These are phyloP conservation scores for Malassezia arunalokei DNA, from an alignment of 1,284 basidiomycete genomes.

Conservation along the genomic window DNA sequence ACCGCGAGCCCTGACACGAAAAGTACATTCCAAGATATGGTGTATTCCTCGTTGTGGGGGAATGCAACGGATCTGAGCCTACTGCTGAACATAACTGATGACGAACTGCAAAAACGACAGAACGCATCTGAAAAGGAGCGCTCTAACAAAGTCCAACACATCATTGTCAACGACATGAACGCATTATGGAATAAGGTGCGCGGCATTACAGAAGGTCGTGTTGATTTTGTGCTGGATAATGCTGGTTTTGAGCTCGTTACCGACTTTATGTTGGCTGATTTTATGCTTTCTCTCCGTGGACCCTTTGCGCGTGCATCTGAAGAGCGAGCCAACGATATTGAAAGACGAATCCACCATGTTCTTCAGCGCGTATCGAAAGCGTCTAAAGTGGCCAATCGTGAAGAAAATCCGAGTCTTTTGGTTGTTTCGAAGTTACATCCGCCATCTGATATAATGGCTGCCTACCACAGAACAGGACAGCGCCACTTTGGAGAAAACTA, in stretches of 20 bases:
- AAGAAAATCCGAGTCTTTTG: conserved; percentile 53
- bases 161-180: conserved; percentile 71
- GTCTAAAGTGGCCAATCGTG: not conserved
- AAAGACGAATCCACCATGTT: not conserved
- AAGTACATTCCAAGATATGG: conserved; percentile 67
- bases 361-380: not conserved
- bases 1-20: conserved; percentile 40
- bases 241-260: conserved; percentile 87
- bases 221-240: conserved; percentile 88
- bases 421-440: conserved; percentile 94
- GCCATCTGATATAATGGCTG: conserved; percentile 65
- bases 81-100: conserved; percentile 63
- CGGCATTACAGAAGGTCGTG: conserved; percentile 53
- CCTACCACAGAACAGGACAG: conserved; percentile 52
- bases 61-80: conserved; percentile 61
- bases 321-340: not conserved
- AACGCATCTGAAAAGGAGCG: conserved; percentile 55
- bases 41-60: conserved; percentile 68
- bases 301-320: not conserved
- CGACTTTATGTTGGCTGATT: conserved; percentile 87
- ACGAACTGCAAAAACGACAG: conserved; percentile 71
- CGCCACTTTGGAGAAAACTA: conserved; percentile 96
- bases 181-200: conserved; percentile 64
- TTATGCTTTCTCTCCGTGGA: conserved; percentile 46
- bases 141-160: conserved; percentile 52